Percentiles rank a stretch among this genome's conserved stretches.
Evolutionary conservation across 2,329 filamentous ascomycete species (phyloP).

Genomic region (Monilinia laxa): DNA sequence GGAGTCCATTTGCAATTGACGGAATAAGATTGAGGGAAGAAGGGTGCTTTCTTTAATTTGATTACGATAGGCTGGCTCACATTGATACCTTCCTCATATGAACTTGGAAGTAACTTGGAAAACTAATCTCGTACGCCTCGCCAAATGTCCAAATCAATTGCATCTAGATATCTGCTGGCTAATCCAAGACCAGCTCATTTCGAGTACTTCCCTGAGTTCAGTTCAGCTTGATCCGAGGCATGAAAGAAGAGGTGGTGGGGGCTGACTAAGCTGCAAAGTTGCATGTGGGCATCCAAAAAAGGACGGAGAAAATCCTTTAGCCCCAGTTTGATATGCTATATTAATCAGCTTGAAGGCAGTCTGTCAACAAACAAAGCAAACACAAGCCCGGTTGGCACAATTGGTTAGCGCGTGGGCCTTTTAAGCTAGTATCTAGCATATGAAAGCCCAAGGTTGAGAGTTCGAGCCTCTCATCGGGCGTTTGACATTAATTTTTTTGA

Average conservation of each 20-base stretch:
- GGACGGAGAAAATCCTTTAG: not conserved
- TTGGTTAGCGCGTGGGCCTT: constrained; percentile 18
- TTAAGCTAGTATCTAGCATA: not conserved
- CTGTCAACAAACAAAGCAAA: not conserved
- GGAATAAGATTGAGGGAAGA: not conserved
- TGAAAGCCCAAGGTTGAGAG: constrained; percentile 18
- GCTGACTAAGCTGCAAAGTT: not conserved
- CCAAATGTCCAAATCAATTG: not conserved
- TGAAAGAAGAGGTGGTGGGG: not conserved
- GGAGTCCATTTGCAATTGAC: not conserved
- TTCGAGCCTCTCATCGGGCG: constrained; percentile 17
- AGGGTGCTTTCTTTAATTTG: not conserved
- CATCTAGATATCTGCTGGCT: not conserved
- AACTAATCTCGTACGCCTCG: not conserved
- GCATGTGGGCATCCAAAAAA: too few species aligned
- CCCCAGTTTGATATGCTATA: not conserved
- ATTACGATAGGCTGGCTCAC: not conserved
- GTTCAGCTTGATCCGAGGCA: not conserved
- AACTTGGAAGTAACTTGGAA: not conserved
- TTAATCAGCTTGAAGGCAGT: accelerated
- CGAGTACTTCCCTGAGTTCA: not conserved
- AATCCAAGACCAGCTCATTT: not conserved
- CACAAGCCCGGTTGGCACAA: constrained; percentile 36
- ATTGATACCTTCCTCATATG: not conserved
- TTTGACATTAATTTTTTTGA: not conserved